These are phyloP conservation scores for Monosporascus cannonballus DNA, from an alignment of 2,329 filamentous ascomycete species.

Conservation along the genomic window DNA sequence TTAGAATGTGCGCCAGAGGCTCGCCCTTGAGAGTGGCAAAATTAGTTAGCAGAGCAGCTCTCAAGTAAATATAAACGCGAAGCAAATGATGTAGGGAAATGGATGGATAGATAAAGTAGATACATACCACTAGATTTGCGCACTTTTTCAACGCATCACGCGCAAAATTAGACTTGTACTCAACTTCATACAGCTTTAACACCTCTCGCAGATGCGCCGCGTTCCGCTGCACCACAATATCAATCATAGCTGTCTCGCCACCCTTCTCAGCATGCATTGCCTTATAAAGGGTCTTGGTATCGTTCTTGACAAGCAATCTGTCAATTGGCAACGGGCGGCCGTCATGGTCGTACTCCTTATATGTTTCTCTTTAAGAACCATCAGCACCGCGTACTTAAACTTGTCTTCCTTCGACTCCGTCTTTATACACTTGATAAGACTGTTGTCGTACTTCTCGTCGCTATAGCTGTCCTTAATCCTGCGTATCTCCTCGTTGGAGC, in stretches of 20 bases:
- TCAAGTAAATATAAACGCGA: slow-evolving; percentile 4
- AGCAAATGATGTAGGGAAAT: no score
- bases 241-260: slow-evolving; percentile 82
- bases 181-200: slow-evolving; percentile 66
- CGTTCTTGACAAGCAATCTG: slow-evolving; percentile 55
- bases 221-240: slow-evolving; percentile 73
- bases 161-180: slow-evolving; percentile 76
- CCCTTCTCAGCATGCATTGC: slow-evolving; percentile 69
- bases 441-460: slow-evolving; percentile 86
- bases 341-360: slow-evolving; percentile 71
- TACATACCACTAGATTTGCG: slow-evolving; percentile 79
- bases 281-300: slow-evolving; percentile 64
- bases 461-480: slow-evolving; percentile 83
- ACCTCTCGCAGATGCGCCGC: slow-evolving; percentile 79
- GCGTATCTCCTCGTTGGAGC: slow-evolving; percentile 79
- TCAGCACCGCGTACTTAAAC: slow-evolving; percentile 81
- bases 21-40: slow-evolving; percentile 78
- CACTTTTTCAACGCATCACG: slow-evolving; percentile 83
- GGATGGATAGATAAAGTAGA: slow-evolving; percentile 1
- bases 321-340: slow-evolving; percentile 56
- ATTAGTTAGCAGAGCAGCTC: no score
- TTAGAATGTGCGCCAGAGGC: slow-evolving; percentile 88
- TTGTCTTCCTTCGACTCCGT: slow-evolving; percentile 93
- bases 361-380: slow-evolving; percentile 73
- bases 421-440: slow-evolving; percentile 77